Evolutionary conservation across 495 filamentous ascomycete species (phyloP), one percentile per base, ranked within the genome.

Genomic region (Margaritispora aquatica): DNA sequence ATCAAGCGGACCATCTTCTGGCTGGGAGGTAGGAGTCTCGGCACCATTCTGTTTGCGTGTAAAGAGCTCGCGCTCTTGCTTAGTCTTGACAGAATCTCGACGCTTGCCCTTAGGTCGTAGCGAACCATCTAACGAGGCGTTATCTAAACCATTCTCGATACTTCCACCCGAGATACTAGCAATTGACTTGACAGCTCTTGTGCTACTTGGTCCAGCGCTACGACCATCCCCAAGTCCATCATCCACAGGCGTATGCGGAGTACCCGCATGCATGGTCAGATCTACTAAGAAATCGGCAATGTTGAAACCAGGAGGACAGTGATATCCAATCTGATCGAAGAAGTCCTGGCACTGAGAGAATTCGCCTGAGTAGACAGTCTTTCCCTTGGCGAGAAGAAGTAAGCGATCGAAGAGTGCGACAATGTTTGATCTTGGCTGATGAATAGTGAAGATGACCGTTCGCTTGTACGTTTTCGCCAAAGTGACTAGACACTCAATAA

Each of bases 341-440:
- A 96, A 98, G 34, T 81, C 80, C 68, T 98, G 94, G 68, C 94
- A 97, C 57, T 84, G 85, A 1, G 88, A 83, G 64, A 96, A 90
- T 20, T 89, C 88, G 0, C 94, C 94, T 1, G 93, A 97, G 67
- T 95, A 98, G 8, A 98, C 93, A 1, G 89, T 88, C 65, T 85
- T 88, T 34, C 94, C 94, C 63, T 89, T 85, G 8, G 94, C 94
- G 31, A 98, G 77, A 19, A 98, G 84, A 60, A 98, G 83, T 19
- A 98, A 79, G 56, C 93, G 84, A 69, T 98, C 95, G 66, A 98
- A 98, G 27, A 98, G 80, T n/a, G 94, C 94, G 26, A 97, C 94
- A 64, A 98, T 98, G 66, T 98, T 98, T n/a, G 94, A 97, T 58
- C 96, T 82, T n/a, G 94, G 94, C 63, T 98, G 94, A 72, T 98